Percentiles rank a stretch among this genome's conserved stretches.
Conservation (phyloP, 805 yeast species). For the Suhomyces sp. region DNA sequence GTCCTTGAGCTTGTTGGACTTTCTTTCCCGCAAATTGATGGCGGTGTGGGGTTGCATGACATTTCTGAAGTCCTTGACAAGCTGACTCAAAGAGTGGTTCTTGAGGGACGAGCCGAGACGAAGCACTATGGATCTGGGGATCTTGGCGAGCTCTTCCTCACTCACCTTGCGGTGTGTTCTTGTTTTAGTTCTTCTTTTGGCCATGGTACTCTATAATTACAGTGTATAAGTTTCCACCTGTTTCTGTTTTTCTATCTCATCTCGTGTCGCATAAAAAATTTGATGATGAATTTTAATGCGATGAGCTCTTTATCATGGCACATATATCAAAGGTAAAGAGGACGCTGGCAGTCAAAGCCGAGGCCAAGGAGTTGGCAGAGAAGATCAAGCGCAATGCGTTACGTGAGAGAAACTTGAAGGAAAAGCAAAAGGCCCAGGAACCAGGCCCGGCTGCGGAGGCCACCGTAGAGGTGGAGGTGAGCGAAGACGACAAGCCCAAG, state of each 20-base stretch:
- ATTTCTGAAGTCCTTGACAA: conserved; percentile 82
- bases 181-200: conserved; percentile 56
- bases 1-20: conserved; percentile 82
- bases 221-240: no score
- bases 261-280: background rate
- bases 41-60: conserved; percentile 98
- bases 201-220: conserved; percentile 21
- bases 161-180: conserved; percentile 76
- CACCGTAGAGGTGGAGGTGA: background rate
- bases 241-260: background rate
- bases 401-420: conserved; percentile 13
- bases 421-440: background rate
- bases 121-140: conserved; percentile 93
- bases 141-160: conserved; percentile 64
- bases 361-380: conserved; percentile 51
- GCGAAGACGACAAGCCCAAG: conserved; percentile 3
- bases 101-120: conserved; percentile 74
- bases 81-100: conserved; percentile 77
- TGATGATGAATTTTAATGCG: background rate
- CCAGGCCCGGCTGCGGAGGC: background rate
- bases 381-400: conserved; percentile 36
- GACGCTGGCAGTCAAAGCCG: conserved; percentile 16
- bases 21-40: conserved; percentile 78
- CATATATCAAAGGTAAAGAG: conserved; percentile 5
- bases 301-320: background rate